A percentile compares a stretch with the other conserved stretches of the same genome.
phyloP scores from a whole-genome alignment of 2,329 filamentous ascomycete species.

The Davidsoniella virescens region DNA sequence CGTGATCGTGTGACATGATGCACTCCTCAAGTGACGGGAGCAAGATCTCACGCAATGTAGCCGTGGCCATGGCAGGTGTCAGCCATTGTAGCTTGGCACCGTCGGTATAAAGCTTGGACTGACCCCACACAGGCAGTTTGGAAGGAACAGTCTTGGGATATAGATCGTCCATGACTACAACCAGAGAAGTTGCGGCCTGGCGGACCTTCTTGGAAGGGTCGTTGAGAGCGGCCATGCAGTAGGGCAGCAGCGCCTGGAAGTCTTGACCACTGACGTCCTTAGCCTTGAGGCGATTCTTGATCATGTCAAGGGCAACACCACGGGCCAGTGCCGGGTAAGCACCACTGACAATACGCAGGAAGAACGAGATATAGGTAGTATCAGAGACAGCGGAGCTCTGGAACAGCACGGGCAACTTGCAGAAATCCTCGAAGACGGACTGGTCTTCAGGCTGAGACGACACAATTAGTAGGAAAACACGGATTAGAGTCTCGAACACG shows the following conservation, averaged over 20 bases:
- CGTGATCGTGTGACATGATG: slow-evolving; percentile 58
- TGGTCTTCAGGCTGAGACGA: slow-evolving; percentile 26
- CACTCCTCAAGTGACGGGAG: slow-evolving; percentile 71
- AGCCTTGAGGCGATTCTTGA: slow-evolving; percentile 39
- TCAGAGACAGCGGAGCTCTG: slow-evolving; percentile 38
- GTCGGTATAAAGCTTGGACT: slow-evolving; percentile 48
- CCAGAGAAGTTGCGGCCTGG: slow-evolving; percentile 52
- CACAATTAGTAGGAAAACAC: slow-evolving; percentile 39
- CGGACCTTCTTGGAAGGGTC: slow-evolving; percentile 65
- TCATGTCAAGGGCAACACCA: slow-evolving; percentile 50
- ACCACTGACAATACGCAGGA: slow-evolving; percentile 58
- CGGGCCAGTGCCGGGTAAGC: slow-evolving; percentile 53
- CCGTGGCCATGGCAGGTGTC: slow-evolving; percentile 36
- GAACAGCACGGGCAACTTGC: slow-evolving; percentile 37
- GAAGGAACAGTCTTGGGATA: slow-evolving; percentile 26
- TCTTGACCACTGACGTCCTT: slow-evolving; percentile 38
- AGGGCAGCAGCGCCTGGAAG: slow-evolving; percentile 70
- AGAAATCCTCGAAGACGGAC: slow-evolving; percentile 32
- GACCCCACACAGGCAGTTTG: slow-evolving; percentile 37
- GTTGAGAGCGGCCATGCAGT: slow-evolving; percentile 55
- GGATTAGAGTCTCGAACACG: slow-evolving; percentile 41
- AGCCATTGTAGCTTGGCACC: slow-evolving; percentile 40
- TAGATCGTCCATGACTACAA: slow-evolving; percentile 37
- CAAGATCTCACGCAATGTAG: slow-evolving; percentile 50
- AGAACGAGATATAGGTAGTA: slow-evolving; percentile 58